Conservation (phyloP, 2,329 filamentous ascomycete genomes). For the Fusarium sublunatum region DNA sequence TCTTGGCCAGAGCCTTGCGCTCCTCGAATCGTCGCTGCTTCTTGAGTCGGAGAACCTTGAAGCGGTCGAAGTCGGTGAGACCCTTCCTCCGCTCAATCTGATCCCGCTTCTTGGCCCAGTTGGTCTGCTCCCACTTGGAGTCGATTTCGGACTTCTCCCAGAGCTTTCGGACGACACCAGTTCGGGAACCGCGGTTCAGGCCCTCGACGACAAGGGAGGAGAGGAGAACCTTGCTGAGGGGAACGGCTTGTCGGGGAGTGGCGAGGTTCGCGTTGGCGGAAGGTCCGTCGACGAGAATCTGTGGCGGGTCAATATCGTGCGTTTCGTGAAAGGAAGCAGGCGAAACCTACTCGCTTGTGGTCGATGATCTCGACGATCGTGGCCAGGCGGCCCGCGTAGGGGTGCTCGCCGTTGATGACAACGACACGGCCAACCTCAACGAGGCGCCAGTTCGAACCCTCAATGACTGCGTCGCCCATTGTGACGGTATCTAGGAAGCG, state of each 20-base stretch:
- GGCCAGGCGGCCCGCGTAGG: conserved; percentile 86
- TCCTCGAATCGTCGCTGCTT: conserved; percentile 99
- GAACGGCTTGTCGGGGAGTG: conserved; percentile 87
- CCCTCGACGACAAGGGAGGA: conserved; percentile 89
- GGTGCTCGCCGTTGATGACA: conserved; percentile 83
- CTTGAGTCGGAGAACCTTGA: conserved; percentile 99
- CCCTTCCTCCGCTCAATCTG: conserved; percentile 87
- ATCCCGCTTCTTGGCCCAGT: conserved; percentile 93
- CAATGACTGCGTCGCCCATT: conserved; percentile 87
- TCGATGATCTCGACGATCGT: conserved; percentile 99
- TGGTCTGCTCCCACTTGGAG: conserved; percentile 89
- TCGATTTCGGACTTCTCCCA: conserved; percentile 96
- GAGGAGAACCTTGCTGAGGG: conserved; percentile 86
- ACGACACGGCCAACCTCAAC: conserved; percentile 99
- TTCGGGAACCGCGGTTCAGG: conserved; percentile 86
- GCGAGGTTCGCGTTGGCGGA: conserved; percentile 81
- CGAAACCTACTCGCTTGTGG: conserved; percentile 95
- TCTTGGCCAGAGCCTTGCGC: conserved; percentile 94
- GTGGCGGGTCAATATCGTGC: conserved; percentile 45
- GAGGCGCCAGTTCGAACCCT: conserved; percentile 88
- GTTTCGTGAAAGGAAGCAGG: conserved; percentile 18
- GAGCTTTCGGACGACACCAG: conserved; percentile 82
- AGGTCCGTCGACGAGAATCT: conserved; percentile 97
- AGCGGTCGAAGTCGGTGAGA: conserved; percentile 98
- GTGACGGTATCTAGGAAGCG: conserved; percentile 67